Conservation (phyloP, 2,329 filamentous ascomycete species). For the Akanthomyces uredinophilus region DNA sequence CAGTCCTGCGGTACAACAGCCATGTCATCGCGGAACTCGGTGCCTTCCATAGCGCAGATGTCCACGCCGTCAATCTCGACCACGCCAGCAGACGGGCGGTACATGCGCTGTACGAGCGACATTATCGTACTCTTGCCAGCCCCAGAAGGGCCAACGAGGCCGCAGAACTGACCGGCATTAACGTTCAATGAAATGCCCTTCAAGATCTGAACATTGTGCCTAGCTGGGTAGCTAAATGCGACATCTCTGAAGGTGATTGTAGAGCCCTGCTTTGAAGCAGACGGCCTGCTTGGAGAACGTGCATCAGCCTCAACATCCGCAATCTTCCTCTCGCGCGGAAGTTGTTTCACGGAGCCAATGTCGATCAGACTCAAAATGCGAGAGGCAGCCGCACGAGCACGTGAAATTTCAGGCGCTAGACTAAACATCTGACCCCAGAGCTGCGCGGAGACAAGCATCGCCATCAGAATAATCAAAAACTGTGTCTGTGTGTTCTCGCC, state of each 20-base stretch:
- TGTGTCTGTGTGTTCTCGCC: constrained; percentile 59
- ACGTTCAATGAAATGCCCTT: constrained; percentile 52
- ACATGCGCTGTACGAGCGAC: constrained; percentile 48
- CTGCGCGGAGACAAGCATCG: constrained; percentile 67
- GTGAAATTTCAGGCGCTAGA: constrained; percentile 68
- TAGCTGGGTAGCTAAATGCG: constrained; percentile 60
- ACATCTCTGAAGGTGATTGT: constrained; percentile 54
- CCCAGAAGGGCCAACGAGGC: constrained; percentile 60
- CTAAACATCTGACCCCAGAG: constrained; percentile 71
- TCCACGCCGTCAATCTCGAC: constrained; percentile 43
- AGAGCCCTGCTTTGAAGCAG: constrained; percentile 30
- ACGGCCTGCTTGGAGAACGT: constrained; percentile 22
- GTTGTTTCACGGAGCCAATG: constrained; percentile 26
- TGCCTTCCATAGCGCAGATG: constrained; percentile 37
- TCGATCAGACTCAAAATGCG: constrained; percentile 50
- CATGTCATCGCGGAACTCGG: constrained; percentile 46
- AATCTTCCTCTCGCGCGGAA: constrained; percentile 23
- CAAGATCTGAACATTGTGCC: constrained; percentile 54
- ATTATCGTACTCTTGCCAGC: constrained; percentile 65
- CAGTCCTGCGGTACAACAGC: constrained; percentile 55
- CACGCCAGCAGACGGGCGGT: constrained; percentile 36
- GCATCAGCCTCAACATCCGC: constrained; percentile 36
- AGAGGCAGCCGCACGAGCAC: constrained; percentile 56
- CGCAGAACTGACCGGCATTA: constrained; percentile 54
- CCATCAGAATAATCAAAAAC: constrained; percentile 70